These are phyloP conservation scores for Scytalidium sp. DNA, from an alignment of 2,329 filamentous ascomycete species.

Conservation along the genomic window DNA sequence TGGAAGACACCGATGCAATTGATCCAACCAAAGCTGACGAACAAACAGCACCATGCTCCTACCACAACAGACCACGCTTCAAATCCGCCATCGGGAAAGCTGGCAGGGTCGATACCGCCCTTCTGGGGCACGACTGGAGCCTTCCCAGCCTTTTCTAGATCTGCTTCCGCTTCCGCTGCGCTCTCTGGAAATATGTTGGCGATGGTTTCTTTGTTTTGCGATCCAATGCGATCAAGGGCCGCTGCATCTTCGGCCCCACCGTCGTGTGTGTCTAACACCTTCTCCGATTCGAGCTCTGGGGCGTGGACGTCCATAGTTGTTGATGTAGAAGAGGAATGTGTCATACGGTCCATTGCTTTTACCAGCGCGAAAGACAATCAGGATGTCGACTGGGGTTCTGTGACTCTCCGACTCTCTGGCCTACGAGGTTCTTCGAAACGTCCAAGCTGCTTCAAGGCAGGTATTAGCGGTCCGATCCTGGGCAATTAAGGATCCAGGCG, in stretches of 20 bases:
- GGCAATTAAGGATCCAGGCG: no score
- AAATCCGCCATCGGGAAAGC: constrained; percentile 56
- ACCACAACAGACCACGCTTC: constrained; percentile 45
- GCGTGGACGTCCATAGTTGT: not conserved
- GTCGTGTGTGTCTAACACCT: not conserved
- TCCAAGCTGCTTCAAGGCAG: not conserved
- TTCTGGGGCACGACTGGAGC: constrained; percentile 10
- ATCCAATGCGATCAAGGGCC: constrained; percentile 14
- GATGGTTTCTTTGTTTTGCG: constrained; percentile 30
- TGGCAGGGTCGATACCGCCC: constrained; percentile 36
- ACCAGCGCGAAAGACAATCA: no score
- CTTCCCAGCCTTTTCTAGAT: constrained; percentile 56
- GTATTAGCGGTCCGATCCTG: no score
- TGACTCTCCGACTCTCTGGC: no score
- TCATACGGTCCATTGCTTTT: not conserved
- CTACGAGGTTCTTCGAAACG: not conserved
- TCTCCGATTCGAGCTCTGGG: not conserved
- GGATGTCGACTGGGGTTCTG: no score
- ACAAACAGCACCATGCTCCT: not conserved
- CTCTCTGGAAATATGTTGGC: constrained; percentile 74
- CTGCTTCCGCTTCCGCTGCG: constrained; percentile 88
- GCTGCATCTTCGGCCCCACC: constrained; percentile 1
- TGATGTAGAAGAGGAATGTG: not conserved
- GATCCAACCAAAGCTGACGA: constrained; percentile 35
- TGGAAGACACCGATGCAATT: constrained; percentile 51